phyloP scores from a whole-genome alignment of 1,139 yeast genomes.

The Debaryomycetaceae sp. region DNA sequence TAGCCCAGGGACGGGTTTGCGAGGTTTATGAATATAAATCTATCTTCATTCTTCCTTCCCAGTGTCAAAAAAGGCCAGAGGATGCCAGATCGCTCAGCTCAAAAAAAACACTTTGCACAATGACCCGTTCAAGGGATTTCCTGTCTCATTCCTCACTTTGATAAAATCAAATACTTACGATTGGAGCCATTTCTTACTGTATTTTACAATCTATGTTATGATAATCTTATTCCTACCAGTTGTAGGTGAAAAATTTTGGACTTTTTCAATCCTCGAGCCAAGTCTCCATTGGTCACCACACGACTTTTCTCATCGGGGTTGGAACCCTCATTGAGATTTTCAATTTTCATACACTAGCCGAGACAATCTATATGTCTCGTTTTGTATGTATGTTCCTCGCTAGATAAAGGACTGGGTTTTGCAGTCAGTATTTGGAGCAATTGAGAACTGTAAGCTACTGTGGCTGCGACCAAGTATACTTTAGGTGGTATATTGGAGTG shows the following conservation, averaged over 20 bases:
- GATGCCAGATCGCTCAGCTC: constrained; percentile 2
- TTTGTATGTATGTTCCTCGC: no score
- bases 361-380: no score
- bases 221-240: background rate
- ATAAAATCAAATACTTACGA: constrained; percentile 55
- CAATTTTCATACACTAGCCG: no score
- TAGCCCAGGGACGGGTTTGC: constrained; percentile 49
- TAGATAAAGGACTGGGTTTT: no score
- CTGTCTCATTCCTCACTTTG: constrained; percentile 1
- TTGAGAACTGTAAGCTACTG: no score
- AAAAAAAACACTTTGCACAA: constrained; percentile 12
- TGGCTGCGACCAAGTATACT: no score
- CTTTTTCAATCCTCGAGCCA: background rate
- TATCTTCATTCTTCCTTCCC: background rate
- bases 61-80: background rate
- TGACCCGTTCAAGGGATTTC: constrained; percentile 34
- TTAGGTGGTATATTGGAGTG: no score
- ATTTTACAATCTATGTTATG: no score
- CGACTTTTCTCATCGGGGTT: background rate
- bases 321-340: background rate
- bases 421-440: no score
- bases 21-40: constrained; percentile 10
- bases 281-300: no score
- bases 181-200: constrained; percentile 73
- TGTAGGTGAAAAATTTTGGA: background rate